Conservation (phyloP, 495 filamentous ascomycete genomes). For the Penicillium herquei region DNA sequence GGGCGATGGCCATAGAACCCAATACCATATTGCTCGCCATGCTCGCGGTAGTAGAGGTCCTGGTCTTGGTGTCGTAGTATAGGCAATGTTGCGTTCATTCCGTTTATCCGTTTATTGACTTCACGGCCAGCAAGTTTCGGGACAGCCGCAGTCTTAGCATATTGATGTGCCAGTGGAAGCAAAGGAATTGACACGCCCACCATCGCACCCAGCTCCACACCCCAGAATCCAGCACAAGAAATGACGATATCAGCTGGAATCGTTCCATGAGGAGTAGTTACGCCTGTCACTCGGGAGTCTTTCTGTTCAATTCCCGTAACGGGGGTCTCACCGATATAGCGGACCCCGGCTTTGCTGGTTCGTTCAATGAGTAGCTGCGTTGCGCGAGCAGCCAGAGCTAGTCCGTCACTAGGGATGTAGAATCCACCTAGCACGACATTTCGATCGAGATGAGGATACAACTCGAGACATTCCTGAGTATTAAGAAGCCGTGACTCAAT, state of each 20-base stretch:
- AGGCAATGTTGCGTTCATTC: constrained; percentile 39
- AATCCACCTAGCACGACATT: constrained; percentile 48
- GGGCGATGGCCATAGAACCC: constrained; percentile 54
- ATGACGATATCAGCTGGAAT: constrained; percentile 49
- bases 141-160: constrained; percentile 47
- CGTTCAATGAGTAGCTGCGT: constrained; percentile 49
- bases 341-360: constrained; percentile 45
- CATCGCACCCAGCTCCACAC: constrained; percentile 52
- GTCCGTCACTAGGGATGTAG: constrained; percentile 49
- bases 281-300: constrained; percentile 40
- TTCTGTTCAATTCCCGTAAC: constrained; percentile 43
- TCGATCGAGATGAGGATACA: constrained; percentile 44
- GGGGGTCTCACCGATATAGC: constrained; percentile 43
- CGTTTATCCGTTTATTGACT: constrained; percentile 33
- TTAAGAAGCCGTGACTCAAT: constrained; percentile 42
- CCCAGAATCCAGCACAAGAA: constrained; percentile 56
- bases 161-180: constrained; percentile 52
- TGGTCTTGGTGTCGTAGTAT: constrained; percentile 53
- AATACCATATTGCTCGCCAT: constrained; percentile 51
- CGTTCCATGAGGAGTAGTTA: constrained; percentile 35
- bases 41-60: constrained; percentile 54
- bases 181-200: constrained; percentile 46
- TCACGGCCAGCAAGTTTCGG: constrained; percentile 29
- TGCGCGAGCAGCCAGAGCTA: constrained; percentile 49
- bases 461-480: constrained; percentile 39